A percentile compares a stretch with the other conserved stretches of the same genome.
phyloP scores from a whole-genome alignment of 495 filamentous ascomycete species.

The Tuber aestivum region DNA sequence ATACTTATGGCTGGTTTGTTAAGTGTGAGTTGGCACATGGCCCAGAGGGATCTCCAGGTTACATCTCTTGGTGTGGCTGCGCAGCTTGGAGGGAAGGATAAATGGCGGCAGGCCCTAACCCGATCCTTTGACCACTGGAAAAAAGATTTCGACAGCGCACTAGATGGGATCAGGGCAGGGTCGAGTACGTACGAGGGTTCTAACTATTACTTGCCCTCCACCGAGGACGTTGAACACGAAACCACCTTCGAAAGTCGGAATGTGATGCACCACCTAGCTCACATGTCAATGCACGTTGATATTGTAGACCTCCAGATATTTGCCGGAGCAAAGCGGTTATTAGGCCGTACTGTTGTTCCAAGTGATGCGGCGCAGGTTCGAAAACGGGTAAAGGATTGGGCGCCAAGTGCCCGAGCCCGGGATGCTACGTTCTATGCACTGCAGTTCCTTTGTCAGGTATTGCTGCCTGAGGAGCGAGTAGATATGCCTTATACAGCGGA shows the following conservation, averaged over 20 bases:
- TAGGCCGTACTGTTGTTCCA: constrained; percentile 77
- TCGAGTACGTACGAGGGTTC: constrained; percentile 37
- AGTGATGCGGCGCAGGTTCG: constrained; percentile 75
- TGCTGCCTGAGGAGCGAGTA: constrained; percentile 52
- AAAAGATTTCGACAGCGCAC: constrained; percentile 77
- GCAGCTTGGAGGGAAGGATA: constrained; percentile 81
- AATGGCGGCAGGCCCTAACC: constrained; percentile 83
- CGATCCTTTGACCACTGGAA: constrained; percentile 94
- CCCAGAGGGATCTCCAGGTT: constrained; percentile 91
- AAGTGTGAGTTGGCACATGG: constrained; percentile 96
- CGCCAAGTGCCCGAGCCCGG: constrained; percentile 80
- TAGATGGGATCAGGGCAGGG: constrained; percentile 49
- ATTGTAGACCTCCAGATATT: constrained; percentile 97
- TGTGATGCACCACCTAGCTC: constrained; percentile 85
- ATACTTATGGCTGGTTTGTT: constrained; percentile 92
- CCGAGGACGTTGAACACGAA: constrained; percentile 56
- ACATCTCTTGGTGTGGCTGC: constrained; percentile 71
- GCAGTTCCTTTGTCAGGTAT: constrained; percentile 73
- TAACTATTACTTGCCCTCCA: constrained; percentile 38
- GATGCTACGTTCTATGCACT: constrained; percentile 93
- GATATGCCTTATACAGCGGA: constrained; percentile 41
- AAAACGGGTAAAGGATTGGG: constrained; percentile 87
- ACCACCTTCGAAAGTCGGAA: constrained; percentile 79
- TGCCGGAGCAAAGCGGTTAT: constrained; percentile 72
- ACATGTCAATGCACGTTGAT: constrained; percentile 98